Conservation (phyloP, 108 stramenopile species). For the Pseudonitzschia multistriata region DNA sequence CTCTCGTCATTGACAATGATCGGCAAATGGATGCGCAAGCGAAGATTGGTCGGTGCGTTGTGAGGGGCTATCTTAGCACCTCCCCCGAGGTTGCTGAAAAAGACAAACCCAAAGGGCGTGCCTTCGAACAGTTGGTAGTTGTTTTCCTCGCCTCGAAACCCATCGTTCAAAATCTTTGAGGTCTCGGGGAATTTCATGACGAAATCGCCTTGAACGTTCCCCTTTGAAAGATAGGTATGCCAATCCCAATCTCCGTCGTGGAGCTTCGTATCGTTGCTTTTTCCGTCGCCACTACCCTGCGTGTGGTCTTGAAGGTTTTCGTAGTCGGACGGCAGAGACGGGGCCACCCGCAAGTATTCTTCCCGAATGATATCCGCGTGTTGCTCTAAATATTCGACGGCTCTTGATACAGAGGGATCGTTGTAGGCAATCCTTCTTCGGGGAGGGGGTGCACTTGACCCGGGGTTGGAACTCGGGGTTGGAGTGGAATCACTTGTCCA, state of each 20-base stretch:
- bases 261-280: slow-evolving; percentile 30
- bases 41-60: slow-evolving; percentile 91
- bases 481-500: slow-evolving; percentile 44
- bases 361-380: slow-evolving; percentile 51
- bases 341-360: slow-evolving; percentile 62
- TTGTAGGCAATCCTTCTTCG: slow-evolving; percentile 64
- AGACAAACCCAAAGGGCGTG: slow-evolving; percentile 87
- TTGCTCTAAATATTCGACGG: slow-evolving; percentile 66
- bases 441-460: slow-evolving; percentile 10
- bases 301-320: slow-evolving; percentile 40
- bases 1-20: slow-evolving; percentile 60
- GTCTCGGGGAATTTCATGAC: slow-evolving; percentile 74
- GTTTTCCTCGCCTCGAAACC: slow-evolving; percentile 29
- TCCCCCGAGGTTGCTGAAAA: slow-evolving; percentile 80
- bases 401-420: slow-evolving; percentile 60
- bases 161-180: slow-evolving; percentile 49
- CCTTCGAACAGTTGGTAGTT: slow-evolving; percentile 31
- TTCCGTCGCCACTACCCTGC: slow-evolving; percentile 24
- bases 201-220: slow-evolving; percentile 47
- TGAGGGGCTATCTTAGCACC: slow-evolving; percentile 79
- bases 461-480: background rate
- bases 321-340: slow-evolving; percentile 58
- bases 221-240: slow-evolving; percentile 86
- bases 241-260: slow-evolving; percentile 85
- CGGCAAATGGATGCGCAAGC: slow-evolving; percentile 92